Evolutionary conservation across 176 grass and related monocot genomes (phyloP), one percentile per base, ranked within the genome.

Genomic region (Thalia dealbata): DNA sequence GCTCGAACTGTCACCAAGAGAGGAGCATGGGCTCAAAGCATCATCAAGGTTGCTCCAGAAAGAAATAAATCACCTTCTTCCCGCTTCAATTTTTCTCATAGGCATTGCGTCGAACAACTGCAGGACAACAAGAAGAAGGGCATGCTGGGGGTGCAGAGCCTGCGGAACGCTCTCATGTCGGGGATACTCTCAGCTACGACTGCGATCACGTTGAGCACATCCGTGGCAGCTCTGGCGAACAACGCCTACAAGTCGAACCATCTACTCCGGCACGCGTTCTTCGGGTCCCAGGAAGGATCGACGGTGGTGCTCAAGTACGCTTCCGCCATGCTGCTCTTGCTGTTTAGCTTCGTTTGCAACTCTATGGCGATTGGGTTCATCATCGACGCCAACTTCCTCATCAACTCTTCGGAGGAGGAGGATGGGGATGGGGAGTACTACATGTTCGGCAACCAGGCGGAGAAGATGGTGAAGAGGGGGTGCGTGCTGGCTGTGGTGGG

Each of bases 141-240:
- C 50, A 78, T 81, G 70, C 79, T 86, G 0, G 84, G 75, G 0
- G 79, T 86, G 41, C 84, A 86, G 44, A 86, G 84, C 62, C 26
- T 81, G 1, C 69, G 84, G 0, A 82, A 82, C 19, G 24, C 79
- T 19, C 70, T 86, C 15, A 86, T 86, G 84, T 56, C 52, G 23
- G 54, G 79, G 2, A 81, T 86, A 38, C 74, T 86, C n/a, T 81
- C 84, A 0, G 84, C 79, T 7, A 74, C 84, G 21, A 61, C 78
- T 10, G 75, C 84, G 32, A 74, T 86, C 59, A 62, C 77, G 1
- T 30, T 86, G 64, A 77, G 50, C 48, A 62, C 63, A 23, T 70
- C 74, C 38, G 28, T 82, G 22, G 84, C 84, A 6, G 84, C 84
- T 24, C 43, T 86, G 30, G 58, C 79, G 2, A 86, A 86, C 75